Evolutionary conservation across 1,284 basidiomycete genomes (phyloP).

Genomic region (Ceraceosorus guamensis): DNA sequence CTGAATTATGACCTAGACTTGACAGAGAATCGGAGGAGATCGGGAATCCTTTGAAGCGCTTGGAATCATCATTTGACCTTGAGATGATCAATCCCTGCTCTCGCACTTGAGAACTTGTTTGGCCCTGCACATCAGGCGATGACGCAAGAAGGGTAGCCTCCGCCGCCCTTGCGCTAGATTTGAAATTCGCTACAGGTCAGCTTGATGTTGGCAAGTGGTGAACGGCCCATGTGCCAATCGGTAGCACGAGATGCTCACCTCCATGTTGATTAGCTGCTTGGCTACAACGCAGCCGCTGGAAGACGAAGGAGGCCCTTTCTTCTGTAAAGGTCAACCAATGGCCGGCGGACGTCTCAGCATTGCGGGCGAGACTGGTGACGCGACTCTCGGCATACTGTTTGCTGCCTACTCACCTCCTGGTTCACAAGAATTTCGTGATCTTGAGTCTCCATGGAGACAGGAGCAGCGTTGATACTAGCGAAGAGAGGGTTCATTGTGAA

Average conservation of each 20-base stretch:
- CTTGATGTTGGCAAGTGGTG: background rate
- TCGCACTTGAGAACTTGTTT: background rate
- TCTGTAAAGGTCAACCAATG: too few relatives aligned
- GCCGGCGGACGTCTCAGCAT: background rate
- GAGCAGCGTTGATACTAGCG: too few relatives aligned
- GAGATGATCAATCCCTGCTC: background rate
- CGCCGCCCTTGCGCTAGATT: background rate
- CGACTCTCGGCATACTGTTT: too few relatives aligned
- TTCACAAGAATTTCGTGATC: background rate
- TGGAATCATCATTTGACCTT: too few relatives aligned
- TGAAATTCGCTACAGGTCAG: background rate
- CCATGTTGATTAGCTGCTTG: background rate
- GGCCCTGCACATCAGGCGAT: background rate
- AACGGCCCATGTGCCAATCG: too few relatives aligned
- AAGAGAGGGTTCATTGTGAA: conserved; percentile 4
- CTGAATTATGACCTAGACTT: too few relatives aligned
- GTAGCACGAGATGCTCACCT: background rate
- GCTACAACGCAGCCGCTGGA: background rate
- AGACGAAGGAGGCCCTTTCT: too few relatives aligned
- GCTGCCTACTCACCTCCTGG: background rate
- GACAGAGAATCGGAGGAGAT: too few relatives aligned
- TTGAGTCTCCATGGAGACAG: background rate
- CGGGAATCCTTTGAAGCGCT: too few relatives aligned
- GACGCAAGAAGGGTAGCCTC: background rate
- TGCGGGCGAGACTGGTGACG: too few relatives aligned